Evolutionary conservation across 2,329 filamentous ascomycete genomes (phyloP).

Genomic region (Hymenoscyphus occultus): DNA sequence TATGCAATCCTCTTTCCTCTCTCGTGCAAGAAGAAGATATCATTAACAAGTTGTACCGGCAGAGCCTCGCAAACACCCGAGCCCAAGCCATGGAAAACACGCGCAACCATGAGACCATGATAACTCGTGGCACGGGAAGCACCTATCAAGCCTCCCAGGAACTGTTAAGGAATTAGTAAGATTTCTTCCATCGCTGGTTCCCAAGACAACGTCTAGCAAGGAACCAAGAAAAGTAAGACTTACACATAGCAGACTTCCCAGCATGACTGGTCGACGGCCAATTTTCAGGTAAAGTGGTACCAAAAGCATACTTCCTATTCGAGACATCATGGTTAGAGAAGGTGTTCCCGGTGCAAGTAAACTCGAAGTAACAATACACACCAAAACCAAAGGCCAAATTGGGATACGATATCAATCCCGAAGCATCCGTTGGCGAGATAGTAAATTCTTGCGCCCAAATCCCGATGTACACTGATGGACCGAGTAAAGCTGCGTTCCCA

Average conservation of each 20-base stretch:
- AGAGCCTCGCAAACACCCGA: slow-evolving; percentile 36
- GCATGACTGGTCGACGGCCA: slow-evolving; percentile 29
- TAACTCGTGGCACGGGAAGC: slow-evolving; percentile 24
- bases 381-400: slow-evolving; percentile 60
- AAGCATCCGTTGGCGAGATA: slow-evolving; percentile 50
- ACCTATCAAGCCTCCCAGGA: slow-evolving; percentile 26
- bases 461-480: slow-evolving; percentile 56
- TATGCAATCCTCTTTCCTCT: slow-evolving; percentile 54
- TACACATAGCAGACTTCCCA: slow-evolving; percentile 20
- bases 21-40: slow-evolving; percentile 46
- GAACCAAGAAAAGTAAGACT: neutral
- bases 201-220: neutral
- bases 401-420: slow-evolving; percentile 56
- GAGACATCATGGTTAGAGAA: slow-evolving; percentile 1
- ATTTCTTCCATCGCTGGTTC: too few relatives aligned
- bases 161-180: slow-evolving; percentile 7
- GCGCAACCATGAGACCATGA: slow-evolving; percentile 27
- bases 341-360: neutral
- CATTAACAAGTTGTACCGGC: slow-evolving; percentile 40
- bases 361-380: slow-evolving; percentile 20
- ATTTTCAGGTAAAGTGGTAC: slow-evolving; percentile 52
- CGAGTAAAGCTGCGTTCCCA: slow-evolving; percentile 54
- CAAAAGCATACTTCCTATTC: slow-evolving; percentile 47
- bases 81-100: slow-evolving; percentile 31
- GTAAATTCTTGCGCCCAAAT: slow-evolving; percentile 52